Base-by-base conservation (phyloP, 148 eudicot genomes). In the Rheum nobile region DNA sequence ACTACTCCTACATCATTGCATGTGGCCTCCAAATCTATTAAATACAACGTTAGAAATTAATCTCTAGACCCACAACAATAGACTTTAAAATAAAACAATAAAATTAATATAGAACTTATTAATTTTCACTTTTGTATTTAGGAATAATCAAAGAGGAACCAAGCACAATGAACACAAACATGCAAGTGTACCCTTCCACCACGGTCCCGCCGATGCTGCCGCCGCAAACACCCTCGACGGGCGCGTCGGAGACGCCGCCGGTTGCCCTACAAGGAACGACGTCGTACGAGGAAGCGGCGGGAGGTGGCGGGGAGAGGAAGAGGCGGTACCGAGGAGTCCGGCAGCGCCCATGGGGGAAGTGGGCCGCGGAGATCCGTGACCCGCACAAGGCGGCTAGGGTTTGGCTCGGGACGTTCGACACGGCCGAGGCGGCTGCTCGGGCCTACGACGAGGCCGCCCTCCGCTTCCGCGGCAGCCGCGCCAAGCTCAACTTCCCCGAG, bases 361-460 rank as follows among this genome's bases (percentile, higher is more conserved):
- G 73, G 73, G 73, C 73, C 3, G 73, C 73, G 1, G 73, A 71
- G 46, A 71, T 71, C 21, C 73, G 73, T 0, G 73, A 71, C 32
- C 73, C 73, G 0, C 73, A 71, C 10, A 71, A 71, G 34, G 73
- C 73, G 9, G 73, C 73, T 21, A 1, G 73, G 50, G 73, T 71
- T 71, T 71, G 73, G 73, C 73, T 71, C 50, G 73, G 73, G 39
- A 71, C 73, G 9, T 71, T 71, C 31, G 73, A 71, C 21, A 71
- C 73, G 14, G 73, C 73, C 0, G 73, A 71, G 34, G 73, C 32
- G 9, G 73, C 73, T 31, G 73, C 73, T 0, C 46, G 73, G 3
- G 73, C 73, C 50, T 71, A 71, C 21, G 73, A 71, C 4, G 48
- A 71, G n/a, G 73, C 73, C n/a, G 73, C 73, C 19, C 46, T 71